A percentile compares a stretch with the other conserved stretches of the same genome.
Conservation (phyloP, 2,329 filamentous ascomycete species). For the Sclerotinia glacialis region DNA sequence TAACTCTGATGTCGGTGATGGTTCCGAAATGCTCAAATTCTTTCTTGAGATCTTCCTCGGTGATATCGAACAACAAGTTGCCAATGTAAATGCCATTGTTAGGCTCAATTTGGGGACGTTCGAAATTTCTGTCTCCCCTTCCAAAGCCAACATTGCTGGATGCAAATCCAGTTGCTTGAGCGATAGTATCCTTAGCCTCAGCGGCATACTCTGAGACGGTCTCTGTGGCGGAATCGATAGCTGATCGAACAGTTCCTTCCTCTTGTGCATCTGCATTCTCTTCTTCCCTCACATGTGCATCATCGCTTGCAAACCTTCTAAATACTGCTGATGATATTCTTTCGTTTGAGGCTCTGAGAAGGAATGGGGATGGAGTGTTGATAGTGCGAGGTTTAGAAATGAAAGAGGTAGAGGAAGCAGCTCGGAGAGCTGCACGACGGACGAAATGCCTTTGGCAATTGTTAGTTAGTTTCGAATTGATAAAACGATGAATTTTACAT, state of each 20-base stretch:
- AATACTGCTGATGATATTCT: conserved; percentile 41
- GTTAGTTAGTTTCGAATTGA: conserved; percentile 14
- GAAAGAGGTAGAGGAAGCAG: conserved; percentile 46
- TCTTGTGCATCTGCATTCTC: conserved; percentile 25
- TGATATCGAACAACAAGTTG: conserved; percentile 69
- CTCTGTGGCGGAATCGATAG: conserved; percentile 31
- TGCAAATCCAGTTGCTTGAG: conserved; percentile 23
- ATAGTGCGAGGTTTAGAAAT: conserved; percentile 45
- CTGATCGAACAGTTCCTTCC: conserved; percentile 34
- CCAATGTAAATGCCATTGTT: conserved; percentile 56
- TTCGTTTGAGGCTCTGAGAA: conserved; percentile 40
- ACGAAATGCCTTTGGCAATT: conserved; percentile 41
- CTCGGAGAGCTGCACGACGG: conserved; percentile 55
- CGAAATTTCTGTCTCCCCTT: background rate
- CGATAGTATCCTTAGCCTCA: conserved; percentile 20
- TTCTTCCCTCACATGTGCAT: conserved; percentile 34
- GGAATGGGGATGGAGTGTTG: conserved; percentile 41
- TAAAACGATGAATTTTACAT: background rate
- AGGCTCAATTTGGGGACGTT: conserved; percentile 15
- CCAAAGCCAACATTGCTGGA: background rate
- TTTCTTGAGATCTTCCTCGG: conserved; percentile 55
- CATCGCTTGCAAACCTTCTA: conserved; percentile 49
- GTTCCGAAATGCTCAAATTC: conserved; percentile 58
- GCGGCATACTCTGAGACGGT: conserved; percentile 16
- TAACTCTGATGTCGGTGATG: conserved; percentile 52